A percentile compares a stretch with the other conserved stretches of the same genome.
Conservation (phyloP, 148 eudicot species). For the Cornus florida region DNA sequence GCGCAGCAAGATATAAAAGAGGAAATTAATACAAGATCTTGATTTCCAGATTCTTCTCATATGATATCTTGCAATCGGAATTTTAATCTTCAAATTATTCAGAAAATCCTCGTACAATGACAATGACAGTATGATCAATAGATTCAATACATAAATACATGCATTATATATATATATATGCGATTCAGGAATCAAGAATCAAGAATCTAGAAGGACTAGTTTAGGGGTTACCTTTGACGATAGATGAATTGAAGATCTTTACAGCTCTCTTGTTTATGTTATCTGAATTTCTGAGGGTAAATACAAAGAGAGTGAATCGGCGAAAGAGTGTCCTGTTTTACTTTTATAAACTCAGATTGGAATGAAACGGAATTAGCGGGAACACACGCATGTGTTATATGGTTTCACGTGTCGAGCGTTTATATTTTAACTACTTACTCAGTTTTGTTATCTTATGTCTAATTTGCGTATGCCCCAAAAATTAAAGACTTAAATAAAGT, state of each 20-base stretch:
- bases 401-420: neutral
- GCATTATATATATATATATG: neutral
- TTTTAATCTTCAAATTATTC: neutral
- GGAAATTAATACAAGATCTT: neutral
- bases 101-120: too few relatives aligned
- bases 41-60: neutral
- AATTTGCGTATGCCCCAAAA: too few relatives aligned
- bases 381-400: neutral
- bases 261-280: neutral
- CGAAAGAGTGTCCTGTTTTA: neutral
- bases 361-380: conserved; percentile 16
- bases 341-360: neutral
- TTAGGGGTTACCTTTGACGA: neutral
- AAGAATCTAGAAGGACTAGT: neutral
- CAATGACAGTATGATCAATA: neutral
- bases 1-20: neutral
- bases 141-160: neutral
- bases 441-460: too few relatives aligned
- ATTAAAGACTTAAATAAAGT: too few relatives aligned
- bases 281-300: neutral
- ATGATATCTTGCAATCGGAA: neutral
- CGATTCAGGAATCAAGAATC: neutral
- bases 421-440: too few relatives aligned
- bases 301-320: neutral
- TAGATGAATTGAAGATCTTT: too few relatives aligned